A percentile compares a stretch with the other conserved stretches of the same genome.
Evolutionary conservation across 2,329 filamentous ascomycete species (phyloP).

Genomic region (Thelonectria olida): DNA sequence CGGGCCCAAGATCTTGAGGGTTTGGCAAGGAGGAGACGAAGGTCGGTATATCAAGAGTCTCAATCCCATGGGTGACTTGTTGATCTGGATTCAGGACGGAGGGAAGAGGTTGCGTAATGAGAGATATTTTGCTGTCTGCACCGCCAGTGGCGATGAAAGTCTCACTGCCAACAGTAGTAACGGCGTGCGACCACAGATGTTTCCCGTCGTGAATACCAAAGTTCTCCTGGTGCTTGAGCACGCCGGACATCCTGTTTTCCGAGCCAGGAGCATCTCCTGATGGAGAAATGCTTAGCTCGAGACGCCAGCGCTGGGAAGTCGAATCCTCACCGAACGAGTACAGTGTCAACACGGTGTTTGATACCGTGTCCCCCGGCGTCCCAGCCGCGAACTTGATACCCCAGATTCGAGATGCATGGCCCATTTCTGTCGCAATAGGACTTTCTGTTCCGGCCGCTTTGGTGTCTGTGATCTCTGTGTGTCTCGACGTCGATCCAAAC

Average conservation of each 20-base stretch:
- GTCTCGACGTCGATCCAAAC: conserved; percentile 56
- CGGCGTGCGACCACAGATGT: conserved; percentile 83
- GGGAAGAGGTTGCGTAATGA: conserved; percentile 46
- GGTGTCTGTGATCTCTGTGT: conserved; percentile 33
- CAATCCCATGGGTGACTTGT: conserved; percentile 10
- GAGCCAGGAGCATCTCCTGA: neutral
- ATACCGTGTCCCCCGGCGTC: conserved; percentile 27
- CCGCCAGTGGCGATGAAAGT: conserved; percentile 76
- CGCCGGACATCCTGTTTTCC: conserved; percentile 23
- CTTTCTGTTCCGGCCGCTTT: conserved; percentile 29
- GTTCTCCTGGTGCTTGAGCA: conserved; percentile 62
- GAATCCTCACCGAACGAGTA: conserved; percentile 89
- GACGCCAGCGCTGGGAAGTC: conserved; percentile 76
- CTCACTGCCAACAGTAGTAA: conserved; percentile 43
- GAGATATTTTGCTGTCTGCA: conserved; percentile 77
- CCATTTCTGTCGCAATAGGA: conserved; percentile 79
- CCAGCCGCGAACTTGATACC: conserved; percentile 72
- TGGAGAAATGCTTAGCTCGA: conserved; percentile 49
- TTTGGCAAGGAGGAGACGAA: conserved; percentile 36
- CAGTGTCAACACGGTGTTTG: conserved; percentile 55
- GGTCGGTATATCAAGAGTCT: conserved; percentile 46
- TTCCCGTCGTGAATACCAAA: conserved; percentile 81
- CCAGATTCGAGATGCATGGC: conserved; percentile 92
- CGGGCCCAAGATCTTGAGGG: conserved; percentile 12
- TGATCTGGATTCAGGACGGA: neutral